phyloP scores from a whole-genome alignment of 345 rosid species.

The Kernera saxatilis region DNA sequence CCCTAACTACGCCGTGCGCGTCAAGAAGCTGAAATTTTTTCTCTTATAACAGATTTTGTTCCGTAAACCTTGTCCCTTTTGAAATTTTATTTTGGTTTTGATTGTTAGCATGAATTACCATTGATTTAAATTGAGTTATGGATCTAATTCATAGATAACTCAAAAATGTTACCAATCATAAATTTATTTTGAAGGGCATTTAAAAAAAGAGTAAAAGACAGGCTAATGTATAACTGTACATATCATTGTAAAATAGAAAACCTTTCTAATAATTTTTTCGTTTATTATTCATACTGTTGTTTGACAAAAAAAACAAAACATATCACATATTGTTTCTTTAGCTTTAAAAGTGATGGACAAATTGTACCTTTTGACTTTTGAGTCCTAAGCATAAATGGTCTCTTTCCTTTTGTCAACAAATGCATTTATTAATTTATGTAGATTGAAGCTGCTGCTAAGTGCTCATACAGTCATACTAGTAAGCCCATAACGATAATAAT shows the following conservation, averaged over 20 bases:
- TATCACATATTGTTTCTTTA: not conserved
- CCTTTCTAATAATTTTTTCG: not conserved
- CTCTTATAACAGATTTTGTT: not conserved
- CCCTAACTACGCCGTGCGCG: not conserved
- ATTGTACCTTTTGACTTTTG: not conserved
- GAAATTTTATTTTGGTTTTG: too few species aligned
- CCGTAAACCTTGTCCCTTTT: too few species aligned
- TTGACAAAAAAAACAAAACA: not conserved
- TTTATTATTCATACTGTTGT: not conserved
- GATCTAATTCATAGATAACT: too few species aligned
- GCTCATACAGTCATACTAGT: too few species aligned
- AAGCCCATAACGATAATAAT: not conserved
- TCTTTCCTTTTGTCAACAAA: not conserved
- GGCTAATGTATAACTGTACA: not conserved
- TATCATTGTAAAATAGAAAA: not conserved
- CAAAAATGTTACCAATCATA: too few species aligned
- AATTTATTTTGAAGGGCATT: not conserved
- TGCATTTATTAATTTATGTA: constrained; percentile 9
- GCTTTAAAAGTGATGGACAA: not conserved
- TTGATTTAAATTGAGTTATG: too few species aligned
- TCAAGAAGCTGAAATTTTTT: not conserved
- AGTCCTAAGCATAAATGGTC: not conserved
- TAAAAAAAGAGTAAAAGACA: not conserved
- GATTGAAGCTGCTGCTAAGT: not conserved
- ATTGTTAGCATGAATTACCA: too few species aligned